Evolutionary conservation across 164 flowering plant species (phyloP).

Genomic region (Vitis rotundifolia): DNA sequence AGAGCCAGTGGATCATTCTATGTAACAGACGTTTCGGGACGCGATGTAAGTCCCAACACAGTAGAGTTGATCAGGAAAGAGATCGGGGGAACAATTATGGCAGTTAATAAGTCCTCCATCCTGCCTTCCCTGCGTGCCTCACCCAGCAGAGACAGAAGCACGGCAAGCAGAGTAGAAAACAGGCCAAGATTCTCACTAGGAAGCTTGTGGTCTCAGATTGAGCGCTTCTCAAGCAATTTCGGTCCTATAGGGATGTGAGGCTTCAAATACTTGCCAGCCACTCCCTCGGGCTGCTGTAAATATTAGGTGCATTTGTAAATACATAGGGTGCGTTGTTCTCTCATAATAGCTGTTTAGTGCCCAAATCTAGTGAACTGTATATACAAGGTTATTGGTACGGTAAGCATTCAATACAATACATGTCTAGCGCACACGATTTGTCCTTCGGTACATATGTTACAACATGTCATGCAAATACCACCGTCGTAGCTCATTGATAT

Average conservation of each 20-base stretch:
- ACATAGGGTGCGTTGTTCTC: background rate
- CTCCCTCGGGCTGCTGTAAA: background rate
- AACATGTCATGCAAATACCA: no score
- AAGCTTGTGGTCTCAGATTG: slow-evolving; percentile 77
- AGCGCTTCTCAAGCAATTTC: slow-evolving; percentile 67
- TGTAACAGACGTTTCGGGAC: slow-evolving; percentile 65
- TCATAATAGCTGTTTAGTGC: no score
- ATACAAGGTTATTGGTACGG: no score
- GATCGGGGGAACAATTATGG: slow-evolving; percentile 50
- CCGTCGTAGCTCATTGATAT: no score
- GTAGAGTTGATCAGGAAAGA: slow-evolving; percentile 54
- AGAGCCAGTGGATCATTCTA: slow-evolving; percentile 67
- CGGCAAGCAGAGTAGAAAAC: slow-evolving; percentile 21
- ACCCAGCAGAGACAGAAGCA: slow-evolving; percentile 8
- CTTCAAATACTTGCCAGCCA: background rate
- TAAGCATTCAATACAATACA: no score
- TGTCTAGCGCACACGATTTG: no score
- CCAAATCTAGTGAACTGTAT: no score
- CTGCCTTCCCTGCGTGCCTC: slow-evolving; percentile 15
- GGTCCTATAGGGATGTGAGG: slow-evolving; percentile 45
- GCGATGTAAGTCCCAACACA: slow-evolving; percentile 36
- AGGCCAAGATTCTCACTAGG: slow-evolving; percentile 58
- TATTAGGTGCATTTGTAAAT: background rate
- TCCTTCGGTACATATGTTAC: no score
- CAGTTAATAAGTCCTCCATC: slow-evolving; percentile 27